A percentile compares a stretch with the other conserved stretches of the same genome.
Conservation (phyloP, 1,139 yeast genomes). For the Candida tetrigidarum region DNA sequence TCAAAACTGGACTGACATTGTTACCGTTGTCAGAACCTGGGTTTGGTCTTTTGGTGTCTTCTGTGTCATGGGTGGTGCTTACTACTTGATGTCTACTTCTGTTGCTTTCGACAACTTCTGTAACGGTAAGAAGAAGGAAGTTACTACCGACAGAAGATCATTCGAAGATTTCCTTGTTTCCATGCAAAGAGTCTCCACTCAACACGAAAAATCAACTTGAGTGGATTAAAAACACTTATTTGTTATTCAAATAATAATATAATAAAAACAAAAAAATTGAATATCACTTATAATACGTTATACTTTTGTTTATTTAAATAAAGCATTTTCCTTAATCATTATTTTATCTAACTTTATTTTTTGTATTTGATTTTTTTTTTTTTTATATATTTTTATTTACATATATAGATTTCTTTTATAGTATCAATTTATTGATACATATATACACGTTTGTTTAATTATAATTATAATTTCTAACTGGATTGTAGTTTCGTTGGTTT, state of each 20-base stretch:
- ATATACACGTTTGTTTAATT: no score
- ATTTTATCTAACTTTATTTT: no score
- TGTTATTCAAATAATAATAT: no score
- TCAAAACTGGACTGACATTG: slow-evolving; percentile 96
- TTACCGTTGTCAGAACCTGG: slow-evolving; percentile 93
- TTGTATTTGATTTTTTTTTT: background rate
- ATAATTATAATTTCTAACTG: no score
- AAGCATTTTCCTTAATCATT: no score
- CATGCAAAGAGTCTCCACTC: slow-evolving; percentile 98
- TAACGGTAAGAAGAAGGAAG: slow-evolving; percentile 85
- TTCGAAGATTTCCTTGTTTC: slow-evolving; percentile 95
- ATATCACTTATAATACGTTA: slow-evolving; percentile 1
- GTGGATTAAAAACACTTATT: slow-evolving; percentile 3
- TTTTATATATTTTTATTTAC: background rate
- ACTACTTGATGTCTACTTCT: slow-evolving; percentile 89
- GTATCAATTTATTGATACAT: background rate
- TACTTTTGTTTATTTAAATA: slow-evolving; percentile 1
- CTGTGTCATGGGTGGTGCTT: slow-evolving; percentile 96
- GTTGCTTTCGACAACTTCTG: slow-evolving; percentile 88
- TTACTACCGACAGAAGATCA: slow-evolving; percentile 71
- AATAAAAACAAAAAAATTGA: no score
- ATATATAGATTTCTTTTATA: background rate
- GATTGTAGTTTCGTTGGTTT: no score
- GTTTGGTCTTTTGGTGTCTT: slow-evolving; percentile 95
- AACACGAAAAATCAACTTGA: slow-evolving; percentile 79